Percentiles rank a stretch among this genome's conserved stretches.
phyloP scores from a whole-genome alignment of 148 eudicot species.

The Camellia granthamiana region DNA sequence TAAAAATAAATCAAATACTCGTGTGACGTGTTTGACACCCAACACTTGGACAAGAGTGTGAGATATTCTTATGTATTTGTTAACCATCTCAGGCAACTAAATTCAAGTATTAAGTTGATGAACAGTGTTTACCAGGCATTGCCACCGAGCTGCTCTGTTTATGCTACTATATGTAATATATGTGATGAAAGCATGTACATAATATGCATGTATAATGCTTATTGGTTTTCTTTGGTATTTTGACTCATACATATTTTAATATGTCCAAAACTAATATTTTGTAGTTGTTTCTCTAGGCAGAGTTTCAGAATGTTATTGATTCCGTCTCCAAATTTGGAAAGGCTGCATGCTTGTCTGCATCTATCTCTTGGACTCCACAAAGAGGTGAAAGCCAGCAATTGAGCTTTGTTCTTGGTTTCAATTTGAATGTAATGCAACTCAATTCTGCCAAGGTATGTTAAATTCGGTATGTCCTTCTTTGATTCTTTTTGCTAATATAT shows the following conservation, averaged over 20 bases:
- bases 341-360: slow-evolving; percentile 67
- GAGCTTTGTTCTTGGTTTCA: slow-evolving; percentile 83
- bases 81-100: not conserved
- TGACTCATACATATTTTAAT: not conserved
- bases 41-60: no score
- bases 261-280: not conserved
- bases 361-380: slow-evolving; percentile 84
- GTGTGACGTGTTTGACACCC: no score
- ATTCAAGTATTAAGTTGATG: not conserved
- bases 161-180: not conserved
- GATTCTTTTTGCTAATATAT: not conserved
- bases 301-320: slow-evolving; percentile 83
- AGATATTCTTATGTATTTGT: not conserved
- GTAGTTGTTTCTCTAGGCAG: slow-evolving; percentile 54
- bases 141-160: not conserved
- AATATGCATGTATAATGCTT: not conserved
- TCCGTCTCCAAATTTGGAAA: slow-evolving; percentile 70
- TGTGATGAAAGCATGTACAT: not conserved
- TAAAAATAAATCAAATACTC: no score
- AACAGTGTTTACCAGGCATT: not conserved
- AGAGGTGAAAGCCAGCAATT: slow-evolving; percentile 67
- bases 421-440: slow-evolving; percentile 57
- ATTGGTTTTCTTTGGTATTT: not conserved
- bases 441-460: slow-evolving; percentile 74
- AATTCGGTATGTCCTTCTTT: slow-evolving; percentile 4